phyloP scores from a whole-genome alignment of 306 rosid species.

The Astragalus membranaceus region DNA sequence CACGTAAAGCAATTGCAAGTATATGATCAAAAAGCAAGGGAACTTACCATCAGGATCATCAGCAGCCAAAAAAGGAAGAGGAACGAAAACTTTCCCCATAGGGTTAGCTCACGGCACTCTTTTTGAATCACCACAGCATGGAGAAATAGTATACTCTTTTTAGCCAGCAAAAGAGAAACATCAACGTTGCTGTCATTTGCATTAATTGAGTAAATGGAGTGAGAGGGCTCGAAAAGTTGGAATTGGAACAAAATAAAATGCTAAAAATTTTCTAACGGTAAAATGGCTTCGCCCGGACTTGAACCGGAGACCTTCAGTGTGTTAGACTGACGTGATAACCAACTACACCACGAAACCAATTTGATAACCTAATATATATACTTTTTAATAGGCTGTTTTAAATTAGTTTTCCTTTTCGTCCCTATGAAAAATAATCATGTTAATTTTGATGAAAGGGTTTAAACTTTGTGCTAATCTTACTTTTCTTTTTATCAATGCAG shows the following conservation, averaged over 20 bases:
- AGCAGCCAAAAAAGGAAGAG: slow-evolving; percentile 79
- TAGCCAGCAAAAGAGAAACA: slow-evolving; percentile 35
- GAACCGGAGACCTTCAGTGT: slow-evolving; percentile 85
- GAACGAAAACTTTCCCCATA: slow-evolving; percentile 91
- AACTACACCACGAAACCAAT: slow-evolving; percentile 44
- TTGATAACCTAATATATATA: not conserved
- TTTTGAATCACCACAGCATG: slow-evolving; percentile 98
- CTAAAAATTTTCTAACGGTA: accelerated
- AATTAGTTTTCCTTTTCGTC: too few relatives aligned
- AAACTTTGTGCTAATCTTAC: slow-evolving; percentile 25
- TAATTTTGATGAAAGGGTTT: too few relatives aligned
- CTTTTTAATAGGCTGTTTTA: too few relatives aligned
- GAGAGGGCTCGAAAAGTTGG: slow-evolving; percentile 70
- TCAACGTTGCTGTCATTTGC: not conserved
- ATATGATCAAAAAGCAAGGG: slow-evolving; percentile 91
- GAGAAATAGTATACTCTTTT: slow-evolving; percentile 64
- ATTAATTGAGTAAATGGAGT: slow-evolving; percentile 20
- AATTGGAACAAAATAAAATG: not conserved
- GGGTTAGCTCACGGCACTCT: slow-evolving; percentile 98
- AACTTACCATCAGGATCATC: slow-evolving; percentile 93
- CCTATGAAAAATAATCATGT: too few relatives aligned
- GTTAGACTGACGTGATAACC: slow-evolving; percentile 98
- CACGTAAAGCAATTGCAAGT: slow-evolving; percentile 90
- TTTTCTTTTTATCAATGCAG: too few relatives aligned
- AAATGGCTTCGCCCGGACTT: slow-evolving; percentile 58